Evolutionary conservation across 148 eudicot genomes (phyloP).

Genomic region (Vaccinium corymbosum): DNA sequence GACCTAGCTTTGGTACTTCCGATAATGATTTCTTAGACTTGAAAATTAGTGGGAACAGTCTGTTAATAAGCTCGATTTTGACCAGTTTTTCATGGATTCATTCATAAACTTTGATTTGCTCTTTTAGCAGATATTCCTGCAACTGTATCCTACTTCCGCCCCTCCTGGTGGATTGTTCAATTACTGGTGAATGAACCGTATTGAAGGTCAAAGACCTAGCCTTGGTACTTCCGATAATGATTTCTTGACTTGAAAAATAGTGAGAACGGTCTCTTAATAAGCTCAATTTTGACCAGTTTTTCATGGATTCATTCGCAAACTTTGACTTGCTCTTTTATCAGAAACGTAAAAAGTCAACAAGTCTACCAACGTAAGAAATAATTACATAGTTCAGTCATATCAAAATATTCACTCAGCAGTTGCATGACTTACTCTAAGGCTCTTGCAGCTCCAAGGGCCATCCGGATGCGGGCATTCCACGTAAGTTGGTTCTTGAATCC

Average conservation of each 20-base stretch:
- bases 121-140: neutral
- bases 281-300: neutral
- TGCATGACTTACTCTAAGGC: constrained; percentile 77
- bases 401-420: neutral
- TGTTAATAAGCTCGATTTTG: constrained; percentile 2
- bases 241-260: neutral
- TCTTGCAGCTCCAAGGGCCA: constrained; percentile 98
- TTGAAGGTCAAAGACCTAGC: constrained; percentile 7
- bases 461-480: constrained; percentile 76
- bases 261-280: neutral
- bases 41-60: neutral
- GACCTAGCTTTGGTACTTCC: constrained; percentile 3
- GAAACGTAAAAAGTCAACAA: neutral
- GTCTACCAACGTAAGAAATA: no score
- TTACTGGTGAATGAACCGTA: neutral
- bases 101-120: neutral
- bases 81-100: neutral
- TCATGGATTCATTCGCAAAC: neutral
- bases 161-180: neutral
- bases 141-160: neutral
- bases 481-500: constrained; percentile 67
- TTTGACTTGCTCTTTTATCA: neutral
- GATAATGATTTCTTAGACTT: neutral
- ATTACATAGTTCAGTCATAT: neutral
- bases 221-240: neutral